Evolutionary conservation across 2,329 filamentous ascomycete species (phyloP), one percentile per base, ranked within the genome.

Genomic region (Sporothrix humicola): DNA sequence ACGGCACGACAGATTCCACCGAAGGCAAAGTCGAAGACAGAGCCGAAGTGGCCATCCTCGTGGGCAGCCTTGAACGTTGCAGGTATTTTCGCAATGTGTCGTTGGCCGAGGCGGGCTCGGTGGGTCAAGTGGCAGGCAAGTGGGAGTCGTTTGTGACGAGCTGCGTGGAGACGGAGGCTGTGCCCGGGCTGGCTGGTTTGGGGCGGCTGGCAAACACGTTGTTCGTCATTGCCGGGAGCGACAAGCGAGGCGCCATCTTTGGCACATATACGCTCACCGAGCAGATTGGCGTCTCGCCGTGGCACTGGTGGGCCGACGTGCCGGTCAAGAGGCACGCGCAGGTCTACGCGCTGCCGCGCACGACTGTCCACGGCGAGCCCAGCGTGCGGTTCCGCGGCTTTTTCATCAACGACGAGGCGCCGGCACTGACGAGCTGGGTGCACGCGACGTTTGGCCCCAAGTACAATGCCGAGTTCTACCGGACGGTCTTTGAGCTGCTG

Each of bases 231-330:
- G 85, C 85, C 52, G 88, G 86, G 2, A 88, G 86, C 76, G 87
- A 90, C 74, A 87, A 87, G 46, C 82, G 89, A 76, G 88, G 87
- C n/a, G 84, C 87, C 0, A 88, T 90, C 20, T 90, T 87, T 72
- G 88, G 88, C 13, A 81, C 89, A 17, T 90, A 90, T 77, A 87
- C 87, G 69, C 78, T 91, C 23, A 88, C 87, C 0, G 87, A 90
- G 76, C 87, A 90, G 74, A 89, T 90, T 65, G 88, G 88, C 20
- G 86, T 90, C 12, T 89, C 87, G 0, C 87, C 87, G 76, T 90
- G 88, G 87, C 84, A 89, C 78, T 90, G 85, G 84, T 90, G 86
- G 82, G 88, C 88, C 10, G 88, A 90, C 77, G 86, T 89, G 0
- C 83, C 87, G 0, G 78, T 84, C 0, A 83, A 84, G 23, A 81